Conservation (phyloP, 495 filamentous ascomycete species). For the Rostrohypoxylon terebratum region DNA sequence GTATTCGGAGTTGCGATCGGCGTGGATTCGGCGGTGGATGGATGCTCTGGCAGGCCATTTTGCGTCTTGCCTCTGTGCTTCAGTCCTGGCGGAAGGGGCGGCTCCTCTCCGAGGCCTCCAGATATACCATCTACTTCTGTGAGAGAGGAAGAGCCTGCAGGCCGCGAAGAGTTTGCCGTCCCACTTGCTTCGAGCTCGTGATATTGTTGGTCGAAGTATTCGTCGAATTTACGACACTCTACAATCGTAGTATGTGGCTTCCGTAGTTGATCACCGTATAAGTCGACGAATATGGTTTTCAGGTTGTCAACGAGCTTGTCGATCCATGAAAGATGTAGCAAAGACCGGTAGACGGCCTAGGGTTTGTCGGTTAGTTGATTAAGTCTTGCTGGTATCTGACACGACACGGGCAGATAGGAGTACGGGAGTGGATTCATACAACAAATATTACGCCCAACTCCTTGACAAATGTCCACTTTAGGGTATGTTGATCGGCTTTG, state of each 20-base stretch:
- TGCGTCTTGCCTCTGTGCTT: slow-evolving; percentile 45
- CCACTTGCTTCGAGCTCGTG: slow-evolving; percentile 76
- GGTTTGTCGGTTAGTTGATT: slow-evolving; percentile 19
- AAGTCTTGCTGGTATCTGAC: neutral
- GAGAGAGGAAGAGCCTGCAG: slow-evolving; percentile 51
- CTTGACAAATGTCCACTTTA: slow-evolving; percentile 93
- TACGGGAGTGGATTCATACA: slow-evolving; percentile 64
- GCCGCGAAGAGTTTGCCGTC: slow-evolving; percentile 47
- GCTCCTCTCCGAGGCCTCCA: slow-evolving; percentile 54
- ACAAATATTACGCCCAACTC: slow-evolving; percentile 96
- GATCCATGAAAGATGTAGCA: slow-evolving; percentile 95
- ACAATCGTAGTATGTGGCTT: slow-evolving; percentile 80
- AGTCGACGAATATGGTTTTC: slow-evolving; percentile 84
- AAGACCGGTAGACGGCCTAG: slow-evolving; percentile 95
- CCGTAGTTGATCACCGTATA: slow-evolving; percentile 89
- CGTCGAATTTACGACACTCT: slow-evolving; percentile 82
- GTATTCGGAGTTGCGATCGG: slow-evolving; percentile 77
- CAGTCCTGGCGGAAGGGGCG: slow-evolving; percentile 58
- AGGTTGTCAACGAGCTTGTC: slow-evolving; percentile 97
- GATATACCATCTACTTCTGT: slow-evolving; percentile 57
- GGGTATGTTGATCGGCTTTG: slow-evolving; percentile 91
- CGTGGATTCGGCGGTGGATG: slow-evolving; percentile 69
- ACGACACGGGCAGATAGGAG: neutral
- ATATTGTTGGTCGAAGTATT: slow-evolving; percentile 94
- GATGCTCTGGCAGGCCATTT: slow-evolving; percentile 52